Evolutionary conservation across 2,329 filamentous ascomycete species (phyloP).

Genomic region (Dactylellina haptotyla): DNA sequence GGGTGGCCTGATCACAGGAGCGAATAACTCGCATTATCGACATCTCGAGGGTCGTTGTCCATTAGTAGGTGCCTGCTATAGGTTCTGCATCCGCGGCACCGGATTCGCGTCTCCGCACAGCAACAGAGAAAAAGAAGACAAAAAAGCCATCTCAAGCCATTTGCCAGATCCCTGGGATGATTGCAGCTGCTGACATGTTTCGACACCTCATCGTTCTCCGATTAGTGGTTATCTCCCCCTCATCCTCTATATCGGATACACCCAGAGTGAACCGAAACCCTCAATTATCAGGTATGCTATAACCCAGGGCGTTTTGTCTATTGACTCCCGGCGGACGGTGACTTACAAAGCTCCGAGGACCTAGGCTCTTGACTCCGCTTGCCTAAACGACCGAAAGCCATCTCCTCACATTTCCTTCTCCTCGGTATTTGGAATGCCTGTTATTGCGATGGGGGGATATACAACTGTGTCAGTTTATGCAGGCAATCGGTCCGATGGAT

Average conservation of each 20-base stretch:
- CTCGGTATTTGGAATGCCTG: constrained; percentile 39
- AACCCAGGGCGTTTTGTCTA: not conserved
- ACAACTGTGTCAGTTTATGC: constrained; percentile 22
- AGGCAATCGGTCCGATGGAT: not conserved
- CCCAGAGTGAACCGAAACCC: constrained; percentile 49
- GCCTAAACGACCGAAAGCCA: constrained; percentile 37
- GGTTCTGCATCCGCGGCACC: constrained; percentile 15
- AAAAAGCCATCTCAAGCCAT: not conserved
- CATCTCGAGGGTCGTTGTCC: constrained; percentile 49
- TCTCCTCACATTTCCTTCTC: constrained; percentile 13
- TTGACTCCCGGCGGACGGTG: constrained; percentile 28
- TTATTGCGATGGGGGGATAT: not conserved
- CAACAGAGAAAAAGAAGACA: not conserved
- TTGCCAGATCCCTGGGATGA: constrained; percentile 14
- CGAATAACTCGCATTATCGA: constrained; percentile 53
- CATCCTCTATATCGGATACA: constrained; percentile 53
- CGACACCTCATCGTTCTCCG: constrained; percentile 13
- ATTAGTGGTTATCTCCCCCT: constrained; percentile 49
- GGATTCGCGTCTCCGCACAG: constrained; percentile 16
- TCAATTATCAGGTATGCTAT: constrained; percentile 42
- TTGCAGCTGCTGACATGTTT: constrained; percentile 9
- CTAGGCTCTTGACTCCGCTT: constrained; percentile 47
- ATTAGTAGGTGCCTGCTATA: constrained; percentile 51
- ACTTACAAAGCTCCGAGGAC: constrained; percentile 5
- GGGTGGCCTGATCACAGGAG: constrained; percentile 40